Base-by-base conservation (phyloP, 2,329 filamentous ascomycete genomes). In the Xylaria sp. region DNA sequence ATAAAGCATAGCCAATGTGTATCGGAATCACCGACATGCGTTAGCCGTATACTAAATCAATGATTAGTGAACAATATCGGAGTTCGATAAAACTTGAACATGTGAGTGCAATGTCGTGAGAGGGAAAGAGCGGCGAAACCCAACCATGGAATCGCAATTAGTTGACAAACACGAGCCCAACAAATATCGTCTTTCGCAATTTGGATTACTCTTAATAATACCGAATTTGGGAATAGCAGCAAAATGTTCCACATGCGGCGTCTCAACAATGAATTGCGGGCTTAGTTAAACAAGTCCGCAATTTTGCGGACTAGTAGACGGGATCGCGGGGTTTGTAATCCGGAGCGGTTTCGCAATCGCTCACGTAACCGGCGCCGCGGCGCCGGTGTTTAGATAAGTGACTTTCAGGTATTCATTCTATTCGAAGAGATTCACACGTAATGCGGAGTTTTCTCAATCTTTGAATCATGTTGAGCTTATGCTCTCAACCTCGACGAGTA, bases 341-440 rank as follows among this genome's bases (percentile, higher is more conserved):
- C 26, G 2, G 31, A 11, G 6, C 3, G 31, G 3, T 51, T 17
- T n/a, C 23, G 7, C n/a, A 11, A 9, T 48, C 48, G 56, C 11
- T 68, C 66, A 68, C 66, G 54, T 64, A 54, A 67, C 40, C 38
- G 49, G 54, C 9, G 46, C 56, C 36, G 56, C 40, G 42, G 56
- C 10, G 17, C 31, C 5, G 17, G 17, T 36, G 10, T 49, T 17
- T 28, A 28, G 11, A 28, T 13, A 28, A 17, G 6, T 9, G 10
- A 7, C 6, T 49, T 28, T 6, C 26, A 11, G 26, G 6, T 28
- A 13, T 49, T 28, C 48, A 7, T 49, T 28, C 23, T 1, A 51
- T 51, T 9, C 23, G 15, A 11, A 31, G 53, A 58, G 20, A 58
- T 17, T 26, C n/a, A 26, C 15, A 44, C 49, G 23, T 44, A 36